Percentiles rank a stretch among this genome's conserved stretches.
Evolutionary conservation across 2,329 filamentous ascomycete genomes (phyloP).

Genomic region (Laburnicola sp.): DNA sequence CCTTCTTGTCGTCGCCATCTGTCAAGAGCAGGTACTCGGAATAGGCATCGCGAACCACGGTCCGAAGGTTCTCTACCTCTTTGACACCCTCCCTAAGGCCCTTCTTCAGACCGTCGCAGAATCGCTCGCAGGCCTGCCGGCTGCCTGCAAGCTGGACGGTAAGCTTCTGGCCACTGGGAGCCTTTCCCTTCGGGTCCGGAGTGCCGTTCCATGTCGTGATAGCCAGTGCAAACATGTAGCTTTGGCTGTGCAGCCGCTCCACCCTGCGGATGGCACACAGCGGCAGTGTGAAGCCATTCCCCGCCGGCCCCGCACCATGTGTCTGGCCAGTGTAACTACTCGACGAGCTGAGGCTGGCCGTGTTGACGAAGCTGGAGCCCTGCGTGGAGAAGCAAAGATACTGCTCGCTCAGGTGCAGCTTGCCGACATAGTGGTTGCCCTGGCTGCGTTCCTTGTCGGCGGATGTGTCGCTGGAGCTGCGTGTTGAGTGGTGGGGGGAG

Average conservation of each 20-base stretch:
- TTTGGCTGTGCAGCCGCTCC: conserved; percentile 89
- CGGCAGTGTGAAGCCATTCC: conserved; percentile 94
- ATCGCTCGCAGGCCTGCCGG: conserved; percentile 85
- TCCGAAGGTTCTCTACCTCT: conserved; percentile 81
- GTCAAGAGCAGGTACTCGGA: conserved; percentile 65
- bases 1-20: conserved; percentile 44
- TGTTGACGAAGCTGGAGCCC: conserved; percentile 80
- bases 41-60: conserved; percentile 82
- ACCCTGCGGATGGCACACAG: conserved; percentile 89
- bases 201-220: conserved; percentile 90
- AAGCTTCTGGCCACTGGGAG: conserved; percentile 73
- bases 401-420: conserved; percentile 89
- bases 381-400: conserved; percentile 97
- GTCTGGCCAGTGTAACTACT: conserved; percentile 90
- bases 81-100: conserved; percentile 84
- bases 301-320: conserved; percentile 86
- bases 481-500: conserved; percentile 64
- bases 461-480: conserved; percentile 40
- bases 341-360: conserved; percentile 76
- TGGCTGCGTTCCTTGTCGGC: conserved; percentile 70
- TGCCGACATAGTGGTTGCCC: conserved; percentile 88
- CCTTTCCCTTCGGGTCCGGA: conserved; percentile 47
- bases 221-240: conserved; percentile 86
- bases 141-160: conserved; percentile 90
- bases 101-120: conserved; percentile 93